phyloP scores from a whole-genome alignment of 495 filamentous ascomycete genomes.

The Xylaria sp. region DNA sequence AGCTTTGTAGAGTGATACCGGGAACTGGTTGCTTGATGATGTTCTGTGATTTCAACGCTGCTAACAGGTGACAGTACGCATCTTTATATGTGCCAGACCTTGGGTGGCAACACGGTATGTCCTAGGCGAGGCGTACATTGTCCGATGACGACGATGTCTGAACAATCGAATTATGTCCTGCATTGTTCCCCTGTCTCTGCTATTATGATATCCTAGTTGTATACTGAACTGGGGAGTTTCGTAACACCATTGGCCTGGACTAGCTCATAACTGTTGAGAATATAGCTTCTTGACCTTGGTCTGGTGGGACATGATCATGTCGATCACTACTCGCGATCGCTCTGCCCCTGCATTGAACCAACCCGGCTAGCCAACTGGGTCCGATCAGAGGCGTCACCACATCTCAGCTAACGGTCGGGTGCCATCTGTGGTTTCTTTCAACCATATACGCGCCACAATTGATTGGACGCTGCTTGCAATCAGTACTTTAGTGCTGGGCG shows the following conservation, averaged over 20 bases:
- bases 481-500: too few relatives aligned
- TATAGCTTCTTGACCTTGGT: constrained; percentile 1
- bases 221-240: background rate
- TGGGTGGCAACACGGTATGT: background rate
- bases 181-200: background rate
- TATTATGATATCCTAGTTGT: constrained; percentile 3
- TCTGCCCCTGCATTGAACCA: constrained; percentile 20
- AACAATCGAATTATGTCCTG: background rate
- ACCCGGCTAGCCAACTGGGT: background rate
- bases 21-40: constrained; percentile 8
- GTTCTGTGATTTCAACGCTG: background rate
- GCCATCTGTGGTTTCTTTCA: background rate
- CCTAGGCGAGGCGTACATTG: background rate
- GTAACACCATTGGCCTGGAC: background rate
- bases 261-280: background rate
- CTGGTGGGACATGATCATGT: background rate
- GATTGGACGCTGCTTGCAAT: background rate
- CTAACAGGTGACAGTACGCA: background rate
- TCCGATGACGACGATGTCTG: constrained; percentile 12
- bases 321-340: background rate
- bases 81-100: constrained; percentile 4
- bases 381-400: background rate
- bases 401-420: background rate
- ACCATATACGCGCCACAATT: background rate
- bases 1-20: background rate